These are phyloP conservation scores for Naumovozyma baii DNA, from an alignment of 805 yeast genomes.

Conservation along the genomic window DNA sequence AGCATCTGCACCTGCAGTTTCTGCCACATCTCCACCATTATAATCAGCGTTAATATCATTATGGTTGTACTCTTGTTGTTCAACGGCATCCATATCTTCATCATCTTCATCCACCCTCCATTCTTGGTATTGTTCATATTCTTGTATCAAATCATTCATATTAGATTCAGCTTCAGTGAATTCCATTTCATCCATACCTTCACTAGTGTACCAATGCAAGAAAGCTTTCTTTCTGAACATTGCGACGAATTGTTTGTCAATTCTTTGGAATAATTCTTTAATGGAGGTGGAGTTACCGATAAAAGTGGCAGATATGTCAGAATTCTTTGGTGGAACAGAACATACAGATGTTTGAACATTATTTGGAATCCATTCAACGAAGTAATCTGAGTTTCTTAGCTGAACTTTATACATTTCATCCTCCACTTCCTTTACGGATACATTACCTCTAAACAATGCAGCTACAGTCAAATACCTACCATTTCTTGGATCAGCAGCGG, in stretches of 20 bases:
- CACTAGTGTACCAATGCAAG: conserved; percentile 92
- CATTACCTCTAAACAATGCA: conserved; percentile 90
- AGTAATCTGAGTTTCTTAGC: conserved; percentile 68
- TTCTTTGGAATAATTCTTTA: conserved; percentile 82
- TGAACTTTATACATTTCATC: conserved; percentile 85
- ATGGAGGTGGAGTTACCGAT: conserved; percentile 90
- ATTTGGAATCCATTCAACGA: conserved; percentile 94
- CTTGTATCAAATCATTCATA: conserved; percentile 79
- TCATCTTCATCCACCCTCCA: conserved; percentile 70
- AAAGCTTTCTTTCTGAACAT: conserved; percentile 93
- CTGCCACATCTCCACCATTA: background rate
- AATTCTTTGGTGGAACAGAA: conserved; percentile 76
- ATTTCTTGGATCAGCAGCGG: conserved; percentile 82
- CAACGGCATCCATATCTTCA: conserved; percentile 47
- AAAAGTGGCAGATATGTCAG: conserved; percentile 86
- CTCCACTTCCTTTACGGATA: conserved; percentile 86
- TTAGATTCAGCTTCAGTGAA: conserved; percentile 90
- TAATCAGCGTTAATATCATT: conserved; percentile 1
- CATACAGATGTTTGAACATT: conserved; percentile 92
- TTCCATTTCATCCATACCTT: conserved; percentile 95
- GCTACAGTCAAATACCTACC: conserved; percentile 91
- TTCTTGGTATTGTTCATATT: conserved; percentile 88
- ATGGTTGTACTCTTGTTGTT: background rate
- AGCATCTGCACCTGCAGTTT: background rate
- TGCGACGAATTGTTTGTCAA: conserved; percentile 80